Conservation (phyloP, 2,329 filamentous ascomycete genomes). For the Metarhizium sp. region DNA sequence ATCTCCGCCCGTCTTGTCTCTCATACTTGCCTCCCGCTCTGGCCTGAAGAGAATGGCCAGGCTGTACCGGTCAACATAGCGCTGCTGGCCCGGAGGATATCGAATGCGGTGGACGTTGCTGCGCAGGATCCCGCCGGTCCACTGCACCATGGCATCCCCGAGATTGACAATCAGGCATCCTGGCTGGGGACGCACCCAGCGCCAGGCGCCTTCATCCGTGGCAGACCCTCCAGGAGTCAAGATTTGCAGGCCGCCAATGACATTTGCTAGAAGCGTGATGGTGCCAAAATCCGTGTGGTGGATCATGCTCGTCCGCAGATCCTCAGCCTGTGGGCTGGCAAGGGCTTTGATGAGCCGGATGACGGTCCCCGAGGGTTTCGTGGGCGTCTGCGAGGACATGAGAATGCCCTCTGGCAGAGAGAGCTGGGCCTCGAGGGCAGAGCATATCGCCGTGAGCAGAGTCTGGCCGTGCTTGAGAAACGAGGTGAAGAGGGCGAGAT, state of each 20-base stretch:
- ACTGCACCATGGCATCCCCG: slow-evolving; percentile 12
- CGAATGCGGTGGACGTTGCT: slow-evolving; percentile 16
- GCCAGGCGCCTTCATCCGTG: slow-evolving; percentile 8
- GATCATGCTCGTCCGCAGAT: too few relatives aligned
- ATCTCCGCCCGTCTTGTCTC: too few relatives aligned
- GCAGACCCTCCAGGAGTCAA: slow-evolving; percentile 13
- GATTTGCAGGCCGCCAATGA: slow-evolving; percentile 26
- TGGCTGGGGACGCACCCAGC: slow-evolving; percentile 13
- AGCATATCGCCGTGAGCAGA: neutral
- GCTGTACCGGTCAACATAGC: neutral
- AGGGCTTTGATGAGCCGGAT: neutral
- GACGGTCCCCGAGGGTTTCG: neutral
- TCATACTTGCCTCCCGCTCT: neutral
- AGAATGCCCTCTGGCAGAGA: neutral
- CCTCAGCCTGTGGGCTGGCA: too few relatives aligned
- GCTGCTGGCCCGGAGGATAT: slow-evolving; percentile 6
- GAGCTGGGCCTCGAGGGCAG: neutral
- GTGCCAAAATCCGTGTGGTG: slow-evolving; percentile 26
- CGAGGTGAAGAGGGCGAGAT: neutral
- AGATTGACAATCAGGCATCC: slow-evolving; percentile 15
- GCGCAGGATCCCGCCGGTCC: slow-evolving; percentile 13
- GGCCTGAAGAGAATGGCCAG: neutral
- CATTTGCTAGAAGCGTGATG: slow-evolving; percentile 25
- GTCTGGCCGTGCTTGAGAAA: neutral
- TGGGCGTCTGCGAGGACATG: neutral